A percentile compares a stretch with the other conserved stretches of the same genome.
These are phyloP conservation scores for Albizia julibrissin DNA, from an alignment of 306 rosid genomes.

Conservation along the genomic window DNA sequence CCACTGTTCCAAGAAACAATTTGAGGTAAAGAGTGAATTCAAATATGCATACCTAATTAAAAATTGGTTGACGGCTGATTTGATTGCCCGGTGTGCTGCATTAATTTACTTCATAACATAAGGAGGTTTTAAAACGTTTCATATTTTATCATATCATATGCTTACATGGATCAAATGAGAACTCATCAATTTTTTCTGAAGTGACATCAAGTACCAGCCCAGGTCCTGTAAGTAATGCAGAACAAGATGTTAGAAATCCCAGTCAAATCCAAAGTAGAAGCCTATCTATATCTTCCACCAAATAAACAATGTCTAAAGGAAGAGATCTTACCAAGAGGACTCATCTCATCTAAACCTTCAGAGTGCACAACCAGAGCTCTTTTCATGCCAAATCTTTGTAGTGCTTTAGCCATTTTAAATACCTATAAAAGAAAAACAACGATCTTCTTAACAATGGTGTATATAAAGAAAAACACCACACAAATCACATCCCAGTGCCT, in stretches of 20 bases:
- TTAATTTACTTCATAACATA: conserved; percentile 11
- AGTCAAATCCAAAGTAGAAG: not conserved
- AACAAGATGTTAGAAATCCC: conserved; percentile 12
- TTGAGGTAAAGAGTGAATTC: conserved; percentile 28
- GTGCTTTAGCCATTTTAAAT: conserved; percentile 84
- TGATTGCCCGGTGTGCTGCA: conserved; percentile 23
- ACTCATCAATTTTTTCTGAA: conserved; percentile 70
- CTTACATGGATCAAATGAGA: conserved; percentile 88
- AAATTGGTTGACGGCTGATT: conserved; percentile 20
- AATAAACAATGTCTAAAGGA: not conserved
- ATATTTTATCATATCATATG: conserved; percentile 23
- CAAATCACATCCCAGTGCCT: conserved; percentile 9
- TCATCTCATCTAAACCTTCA: conserved; percentile 91
- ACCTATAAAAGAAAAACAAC: conserved; percentile 53
- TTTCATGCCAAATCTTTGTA: conserved; percentile 83
- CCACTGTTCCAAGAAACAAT: conserved; percentile 57
- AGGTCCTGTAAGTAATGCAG: conserved; percentile 60
- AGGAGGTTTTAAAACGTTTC: conserved; percentile 19
- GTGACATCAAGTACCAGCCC: conserved; percentile 84
- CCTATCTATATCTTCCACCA: not conserved
- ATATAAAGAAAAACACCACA: conserved; percentile 7
- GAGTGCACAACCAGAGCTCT: conserved; percentile 96
- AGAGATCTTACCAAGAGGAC: conserved; percentile 29
- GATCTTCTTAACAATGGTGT: conserved; percentile 2
- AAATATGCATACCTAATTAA: conserved; percentile 18